Evolutionary conservation across 352 stramenopile species (phyloP).

Genomic region (Pythium graminicola): DNA sequence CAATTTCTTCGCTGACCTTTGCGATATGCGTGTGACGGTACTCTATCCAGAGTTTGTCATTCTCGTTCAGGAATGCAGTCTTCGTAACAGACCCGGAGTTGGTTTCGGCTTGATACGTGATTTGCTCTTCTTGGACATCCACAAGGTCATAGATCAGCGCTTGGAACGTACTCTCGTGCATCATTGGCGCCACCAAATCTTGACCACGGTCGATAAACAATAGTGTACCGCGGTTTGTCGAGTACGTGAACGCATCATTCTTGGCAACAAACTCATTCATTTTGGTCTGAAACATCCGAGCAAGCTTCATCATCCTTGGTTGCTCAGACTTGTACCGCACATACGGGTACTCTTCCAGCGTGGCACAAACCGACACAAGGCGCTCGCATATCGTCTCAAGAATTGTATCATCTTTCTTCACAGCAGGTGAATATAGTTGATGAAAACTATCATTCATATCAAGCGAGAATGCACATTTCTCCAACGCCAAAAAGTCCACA

Average conservation of each 20-base stretch:
- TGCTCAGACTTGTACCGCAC: conserved; percentile 87
- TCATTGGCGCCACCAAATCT: conserved; percentile 92
- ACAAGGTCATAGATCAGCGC: conserved; percentile 96
- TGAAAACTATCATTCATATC: conserved; percentile 85
- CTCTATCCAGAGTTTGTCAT: conserved; percentile 95
- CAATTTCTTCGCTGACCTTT: conserved; percentile 76
- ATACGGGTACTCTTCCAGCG: conserved; percentile 96
- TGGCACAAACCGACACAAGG: conserved; percentile 95
- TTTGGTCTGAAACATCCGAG: conserved; percentile 90
- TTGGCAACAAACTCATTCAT: conserved; percentile 94
- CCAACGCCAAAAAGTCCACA: conserved; percentile 93
- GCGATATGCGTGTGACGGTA: conserved; percentile 95
- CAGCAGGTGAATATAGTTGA: conserved; percentile 65
- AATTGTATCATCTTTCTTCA: conserved; percentile 39
- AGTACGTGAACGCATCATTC: conserved; percentile 90
- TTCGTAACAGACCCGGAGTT: conserved; percentile 69
- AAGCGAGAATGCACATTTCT: conserved; percentile 92
- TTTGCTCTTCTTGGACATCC: conserved; percentile 90
- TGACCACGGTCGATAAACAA: conserved; percentile 93
- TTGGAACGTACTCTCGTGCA: conserved; percentile 98
- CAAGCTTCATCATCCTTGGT: conserved; percentile 81
- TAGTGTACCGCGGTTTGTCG: conserved; percentile 84
- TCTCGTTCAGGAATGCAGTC: conserved; percentile 95
- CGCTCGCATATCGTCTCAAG: conserved; percentile 78
- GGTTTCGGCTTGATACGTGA: conserved; percentile 88